Conservation (phyloP, 306 rosid genomes). For the Pachyrhizus erosus region DNA sequence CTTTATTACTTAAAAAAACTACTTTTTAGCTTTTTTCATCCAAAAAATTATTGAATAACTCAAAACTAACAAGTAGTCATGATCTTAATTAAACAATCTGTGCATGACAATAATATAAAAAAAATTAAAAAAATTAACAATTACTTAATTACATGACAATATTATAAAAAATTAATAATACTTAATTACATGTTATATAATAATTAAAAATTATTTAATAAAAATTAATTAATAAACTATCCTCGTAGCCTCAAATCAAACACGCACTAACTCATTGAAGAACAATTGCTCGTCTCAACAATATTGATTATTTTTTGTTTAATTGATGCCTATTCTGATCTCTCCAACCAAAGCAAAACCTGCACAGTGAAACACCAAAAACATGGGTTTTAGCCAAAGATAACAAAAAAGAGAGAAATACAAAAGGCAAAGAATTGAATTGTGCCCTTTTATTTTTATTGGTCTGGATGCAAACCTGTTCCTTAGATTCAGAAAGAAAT, state of each 20-base stretch:
- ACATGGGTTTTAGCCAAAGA: slow-evolving; percentile 37
- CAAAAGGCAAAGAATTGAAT: slow-evolving; percentile 13
- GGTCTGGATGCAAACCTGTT: not conserved
- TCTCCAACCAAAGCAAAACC: slow-evolving; percentile 27
- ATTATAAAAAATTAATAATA: too few species aligned
- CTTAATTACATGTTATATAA: too few species aligned
- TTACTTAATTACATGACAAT: too few species aligned
- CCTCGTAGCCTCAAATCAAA: not conserved
- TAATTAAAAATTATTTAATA: too few species aligned
- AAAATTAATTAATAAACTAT: too few species aligned
- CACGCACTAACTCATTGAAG: not conserved
- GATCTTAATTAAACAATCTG: too few species aligned
- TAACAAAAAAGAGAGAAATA: slow-evolving; percentile 13
- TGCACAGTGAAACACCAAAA: slow-evolving; percentile 19
- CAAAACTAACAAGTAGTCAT: too few species aligned
- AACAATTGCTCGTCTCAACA: not conserved
- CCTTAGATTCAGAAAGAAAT: slow-evolving; percentile 2
- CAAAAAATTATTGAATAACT: too few species aligned
- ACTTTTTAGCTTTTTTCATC: too few species aligned
- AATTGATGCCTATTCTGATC: not conserved
- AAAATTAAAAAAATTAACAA: too few species aligned
- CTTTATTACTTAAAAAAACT: too few species aligned
- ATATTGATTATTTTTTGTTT: slow-evolving; percentile 5
- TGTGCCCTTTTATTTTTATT: slow-evolving; percentile 4
- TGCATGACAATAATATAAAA: too few species aligned